Percentiles rank a stretch among this genome's conserved stretches.
These are phyloP conservation scores for Prinsepia uniflora DNA, from an alignment of 306 rosid genomes.

Conservation along the genomic window DNA sequence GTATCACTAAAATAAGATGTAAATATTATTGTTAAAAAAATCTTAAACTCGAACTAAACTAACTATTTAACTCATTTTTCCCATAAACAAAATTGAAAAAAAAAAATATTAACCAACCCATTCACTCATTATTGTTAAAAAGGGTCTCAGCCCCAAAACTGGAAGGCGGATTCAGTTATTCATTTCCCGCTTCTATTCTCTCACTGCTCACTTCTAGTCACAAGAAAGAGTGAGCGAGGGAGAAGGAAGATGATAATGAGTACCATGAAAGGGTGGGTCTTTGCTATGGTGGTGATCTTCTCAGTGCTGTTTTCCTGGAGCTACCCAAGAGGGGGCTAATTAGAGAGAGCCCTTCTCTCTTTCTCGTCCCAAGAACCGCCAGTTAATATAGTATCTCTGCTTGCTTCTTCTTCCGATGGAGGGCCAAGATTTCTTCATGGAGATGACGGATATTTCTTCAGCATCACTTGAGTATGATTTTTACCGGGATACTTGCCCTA, in stretches of 20 bases:
- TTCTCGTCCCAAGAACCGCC: constrained; percentile 3
- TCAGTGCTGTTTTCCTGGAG: constrained; percentile 41
- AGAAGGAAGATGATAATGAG: neutral
- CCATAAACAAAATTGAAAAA: no score
- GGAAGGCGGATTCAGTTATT: neutral
- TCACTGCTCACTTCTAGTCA: neutral
- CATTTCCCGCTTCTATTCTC: constrained; percentile 17
- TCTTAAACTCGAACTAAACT: neutral
- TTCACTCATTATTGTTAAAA: neutral
- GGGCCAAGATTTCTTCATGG: constrained; percentile 14
- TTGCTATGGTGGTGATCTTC: constrained; percentile 26
- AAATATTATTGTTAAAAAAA: no score
- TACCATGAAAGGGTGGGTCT: neutral
- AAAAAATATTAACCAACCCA: no score
- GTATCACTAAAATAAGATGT: no score
- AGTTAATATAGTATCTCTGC: constrained; percentile 11
- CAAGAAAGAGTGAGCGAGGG: neutral
- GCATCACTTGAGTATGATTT: constrained; percentile 73
- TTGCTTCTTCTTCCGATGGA: neutral
- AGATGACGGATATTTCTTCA: constrained; percentile 36
- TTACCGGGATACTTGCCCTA: constrained; percentile 55
- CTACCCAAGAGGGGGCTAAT: constrained; percentile 37
- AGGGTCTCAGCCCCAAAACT: neutral
- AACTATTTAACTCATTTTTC: neutral
- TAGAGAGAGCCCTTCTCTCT: constrained; percentile 4